phyloP scores from a whole-genome alignment of 345 rosid species.

The Orychophragmus violaceus region DNA sequence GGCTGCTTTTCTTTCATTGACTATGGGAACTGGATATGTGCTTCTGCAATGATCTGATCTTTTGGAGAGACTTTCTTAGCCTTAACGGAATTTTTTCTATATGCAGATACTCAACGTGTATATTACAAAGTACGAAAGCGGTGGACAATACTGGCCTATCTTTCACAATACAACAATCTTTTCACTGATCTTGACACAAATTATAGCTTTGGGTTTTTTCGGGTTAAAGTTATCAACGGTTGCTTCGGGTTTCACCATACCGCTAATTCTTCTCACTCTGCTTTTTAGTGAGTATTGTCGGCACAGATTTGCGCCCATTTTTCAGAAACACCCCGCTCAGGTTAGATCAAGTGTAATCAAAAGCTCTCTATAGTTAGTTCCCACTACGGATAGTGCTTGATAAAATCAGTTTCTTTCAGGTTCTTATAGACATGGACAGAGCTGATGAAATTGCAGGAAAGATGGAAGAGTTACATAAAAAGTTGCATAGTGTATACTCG shows the following conservation, averaged over 20 bases:
- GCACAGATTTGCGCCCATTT: constrained; percentile 61
- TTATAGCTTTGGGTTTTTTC: constrained; percentile 79
- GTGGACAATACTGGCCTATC: constrained; percentile 85
- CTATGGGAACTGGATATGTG: background rate
- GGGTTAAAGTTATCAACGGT: constrained; percentile 63
- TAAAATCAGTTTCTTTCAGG: constrained; percentile 34
- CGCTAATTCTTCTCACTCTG: constrained; percentile 58
- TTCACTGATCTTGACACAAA: constrained; percentile 71
- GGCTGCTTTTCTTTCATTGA: background rate
- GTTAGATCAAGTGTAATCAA: constrained; percentile 29
- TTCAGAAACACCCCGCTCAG: constrained; percentile 56
- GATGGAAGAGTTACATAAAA: constrained; percentile 44
- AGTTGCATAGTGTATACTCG: constrained; percentile 53
- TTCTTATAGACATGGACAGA: constrained; percentile 81
- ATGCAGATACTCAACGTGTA: constrained; percentile 86
- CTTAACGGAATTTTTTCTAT: background rate
- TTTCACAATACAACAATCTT: constrained; percentile 77
- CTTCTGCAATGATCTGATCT: background rate
- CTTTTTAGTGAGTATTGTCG: constrained; percentile 83
- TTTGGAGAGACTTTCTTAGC: background rate
- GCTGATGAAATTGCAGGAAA: constrained; percentile 57
- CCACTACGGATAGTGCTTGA: constrained; percentile 8
- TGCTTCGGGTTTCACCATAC: constrained; percentile 71
- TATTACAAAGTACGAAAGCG: constrained; percentile 58
- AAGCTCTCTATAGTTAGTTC: background rate